phyloP scores from a whole-genome alignment of 2,329 filamentous ascomycete genomes.

The Aspergillus aculeatus region DNA sequence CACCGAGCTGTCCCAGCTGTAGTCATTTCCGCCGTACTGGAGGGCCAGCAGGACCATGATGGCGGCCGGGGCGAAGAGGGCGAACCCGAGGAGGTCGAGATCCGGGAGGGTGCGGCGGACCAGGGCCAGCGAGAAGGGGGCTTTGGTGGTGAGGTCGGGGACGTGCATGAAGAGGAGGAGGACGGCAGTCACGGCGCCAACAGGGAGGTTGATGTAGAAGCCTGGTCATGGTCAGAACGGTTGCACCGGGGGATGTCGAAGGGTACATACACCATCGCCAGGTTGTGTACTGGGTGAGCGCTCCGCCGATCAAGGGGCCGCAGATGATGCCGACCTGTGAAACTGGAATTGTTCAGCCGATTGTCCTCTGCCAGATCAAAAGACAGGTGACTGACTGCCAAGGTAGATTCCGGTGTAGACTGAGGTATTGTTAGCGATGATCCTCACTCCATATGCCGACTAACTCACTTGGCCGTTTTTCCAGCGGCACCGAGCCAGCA shows the following conservation, averaged over 20 bases:
- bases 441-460: too few species aligned
- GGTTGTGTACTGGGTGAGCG: constrained; percentile 46
- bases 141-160: background rate
- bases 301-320: constrained; percentile 50
- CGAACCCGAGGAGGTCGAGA: background rate
- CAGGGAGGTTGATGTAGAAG: too few species aligned
- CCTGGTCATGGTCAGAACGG: too few species aligned
- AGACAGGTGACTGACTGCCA: background rate
- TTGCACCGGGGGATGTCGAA: background rate
- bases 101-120: background rate
- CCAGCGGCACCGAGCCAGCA: constrained; percentile 17
- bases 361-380: too few species aligned
- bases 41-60: constrained; percentile 15
- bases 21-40: background rate
- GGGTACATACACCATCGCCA: constrained; percentile 44
- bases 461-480: background rate
- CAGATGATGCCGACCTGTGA: constrained; percentile 15
- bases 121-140: background rate
- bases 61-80: background rate
- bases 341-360: too few species aligned
- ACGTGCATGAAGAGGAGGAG: too few species aligned
- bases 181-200: too few species aligned
- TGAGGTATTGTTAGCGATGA: too few species aligned
- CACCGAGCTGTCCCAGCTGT: background rate
- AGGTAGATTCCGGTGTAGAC: background rate